Conservation (phyloP, 2,329 filamentous ascomycete species). For the Elsinoe necatrix region DNA sequence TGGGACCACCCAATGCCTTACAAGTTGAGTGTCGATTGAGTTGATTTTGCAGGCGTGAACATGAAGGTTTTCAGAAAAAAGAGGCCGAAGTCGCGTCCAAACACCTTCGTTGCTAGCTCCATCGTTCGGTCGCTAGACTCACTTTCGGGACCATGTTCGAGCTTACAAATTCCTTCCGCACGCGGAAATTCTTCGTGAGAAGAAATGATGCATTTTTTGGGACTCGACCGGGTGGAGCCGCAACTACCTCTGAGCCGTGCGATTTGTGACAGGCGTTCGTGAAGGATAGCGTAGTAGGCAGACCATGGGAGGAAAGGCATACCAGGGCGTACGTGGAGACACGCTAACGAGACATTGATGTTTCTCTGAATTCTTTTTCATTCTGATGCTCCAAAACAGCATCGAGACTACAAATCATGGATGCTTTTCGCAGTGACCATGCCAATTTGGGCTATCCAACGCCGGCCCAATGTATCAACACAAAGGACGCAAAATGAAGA, state of each 20-base stretch:
- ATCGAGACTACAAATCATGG: background rate
- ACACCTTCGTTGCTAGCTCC: background rate
- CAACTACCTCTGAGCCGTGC: background rate
- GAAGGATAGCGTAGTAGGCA: background rate
- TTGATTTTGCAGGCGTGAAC: background rate
- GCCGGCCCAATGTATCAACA: background rate
- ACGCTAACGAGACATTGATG: background rate
- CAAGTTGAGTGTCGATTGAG: background rate
- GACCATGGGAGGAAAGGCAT: background rate
- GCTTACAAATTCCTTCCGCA: conserved; percentile 7
- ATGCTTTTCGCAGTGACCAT: background rate
- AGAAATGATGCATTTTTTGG: conserved; percentile 4
- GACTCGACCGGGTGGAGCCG: background rate
- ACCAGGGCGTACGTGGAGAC: background rate
- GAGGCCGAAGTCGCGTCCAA: conserved; percentile 9
- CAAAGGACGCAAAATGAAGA: background rate
- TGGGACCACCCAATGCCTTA: background rate
- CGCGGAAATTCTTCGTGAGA: conserved; percentile 4
- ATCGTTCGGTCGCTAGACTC: conserved; percentile 6
- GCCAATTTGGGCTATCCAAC: background rate
- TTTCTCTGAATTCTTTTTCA: background rate
- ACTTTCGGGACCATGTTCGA: conserved; percentile 4
- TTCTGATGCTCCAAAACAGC: background rate
- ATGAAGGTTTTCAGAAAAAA: background rate
- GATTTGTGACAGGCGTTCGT: conserved; percentile 1